Evolutionary conservation across 208 protist species (phyloP), one percentile per base, ranked within the genome.

Genomic region (Acanthamoeba castellanii): DNA sequence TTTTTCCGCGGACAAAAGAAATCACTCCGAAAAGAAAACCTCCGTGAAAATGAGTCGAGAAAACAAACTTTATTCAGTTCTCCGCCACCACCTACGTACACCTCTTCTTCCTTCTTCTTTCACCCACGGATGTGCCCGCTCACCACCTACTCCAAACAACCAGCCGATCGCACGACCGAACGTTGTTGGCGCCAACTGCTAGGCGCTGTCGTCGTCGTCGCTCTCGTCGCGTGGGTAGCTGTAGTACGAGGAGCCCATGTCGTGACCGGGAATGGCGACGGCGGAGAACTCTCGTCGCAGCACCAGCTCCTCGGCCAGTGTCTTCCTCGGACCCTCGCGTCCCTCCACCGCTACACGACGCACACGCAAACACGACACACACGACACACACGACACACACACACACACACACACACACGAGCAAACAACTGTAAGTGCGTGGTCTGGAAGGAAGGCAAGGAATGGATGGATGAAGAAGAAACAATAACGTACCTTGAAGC

Each of bases 221-320:
- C 47, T 59, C 18, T 50, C 47, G 45, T 87, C 45, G 78, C 47
- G 45, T 1, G n/a, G 14, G 78, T 25, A 32, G 74, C 42, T 59
- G 78, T 87, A 87, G 50, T 87, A 87, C 3, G 78, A 87, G 22
- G 78, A 87, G 25, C 78, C 78, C 78, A 87, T 87, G 27, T 87
- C 78, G 47, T 87, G 78, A 4, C 78, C 78, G 25, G 78, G 78
- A 34, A 87, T 87, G 37, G 78, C 78, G 45, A 87, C 78, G 22
- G 78, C 78, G 22, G 78, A 87, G 47, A 87, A 87, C 45, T 87
- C 78, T 30, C 78, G 37, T 59, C 78, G 78, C 47, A 87, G 45
- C 27, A 87, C 47, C 9, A 61, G 78, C 13, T 87, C 78, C 47
- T 87, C 78, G 45, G 78, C 78, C 22, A 11, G 78, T 6, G 37